Evolutionary conservation across 768 basidiomycete species (phyloP), one percentile per base, ranked within the genome.

Genomic region (Mycena rosella): DNA sequence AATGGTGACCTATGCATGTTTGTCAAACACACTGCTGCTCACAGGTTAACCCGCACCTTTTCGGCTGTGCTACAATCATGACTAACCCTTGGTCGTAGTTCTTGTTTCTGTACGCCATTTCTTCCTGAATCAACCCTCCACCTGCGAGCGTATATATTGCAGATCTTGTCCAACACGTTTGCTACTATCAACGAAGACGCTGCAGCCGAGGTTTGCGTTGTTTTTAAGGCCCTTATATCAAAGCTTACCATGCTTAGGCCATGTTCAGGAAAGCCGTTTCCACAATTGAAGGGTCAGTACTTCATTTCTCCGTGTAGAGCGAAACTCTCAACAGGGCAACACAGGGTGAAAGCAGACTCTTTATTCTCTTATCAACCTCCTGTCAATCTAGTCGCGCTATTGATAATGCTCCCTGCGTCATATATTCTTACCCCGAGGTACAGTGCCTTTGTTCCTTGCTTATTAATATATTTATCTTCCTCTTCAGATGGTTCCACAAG

Each of bases 401-500:
- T 89, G 57, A 83, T 97, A 69, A 92, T 99, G 86, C 83, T 96
- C 68, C 96, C 98, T 2, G 85, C 93, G 24, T 93, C 91, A 70
- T 96, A 93, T 76, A 79, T 96, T 57, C 83, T 98, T n/a, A 86
- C 86, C 9, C 95, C 96, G n/a, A 85, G n/a, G n/a, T n/a, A n/a
- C n/a, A n/a, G n/a, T n/a, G n/a, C n/a, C n/a, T n/a, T n/a, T n/a
- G n/a, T n/a, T n/a, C n/a, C n/a, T n/a, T n/a, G n/a, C n/a, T n/a
- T n/a, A n/a, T n/a, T n/a, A n/a, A n/a, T n/a, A n/a, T n/a, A n/a
- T n/a, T n/a, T n/a, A n/a, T n/a, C n/a, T n/a, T n/a, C n/a, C n/a
- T n/a, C n/a, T n/a, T n/a, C n/a, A n/a, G 97, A 60, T 98, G 96
- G 96, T 98, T 99, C 76, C 97, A 99, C 77, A 98, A 98, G 83